phyloP scores from a whole-genome alignment of 108 stramenopile species.

The Mediolabrus comicus region DNA sequence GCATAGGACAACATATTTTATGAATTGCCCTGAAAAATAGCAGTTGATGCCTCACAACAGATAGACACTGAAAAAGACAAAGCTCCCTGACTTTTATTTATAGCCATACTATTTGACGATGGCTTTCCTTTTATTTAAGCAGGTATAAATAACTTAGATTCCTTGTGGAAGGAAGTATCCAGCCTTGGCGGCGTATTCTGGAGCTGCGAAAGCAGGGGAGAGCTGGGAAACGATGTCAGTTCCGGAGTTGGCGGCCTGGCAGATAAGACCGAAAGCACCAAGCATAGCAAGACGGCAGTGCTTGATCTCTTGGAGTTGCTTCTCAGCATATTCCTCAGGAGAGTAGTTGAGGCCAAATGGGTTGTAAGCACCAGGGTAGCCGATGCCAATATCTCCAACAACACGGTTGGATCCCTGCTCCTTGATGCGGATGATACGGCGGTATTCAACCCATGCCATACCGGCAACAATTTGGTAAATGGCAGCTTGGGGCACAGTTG shows the following conservation, averaged over 20 bases:
- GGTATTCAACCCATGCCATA: slow-evolving; percentile 84
- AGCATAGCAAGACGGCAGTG: slow-evolving; percentile 98
- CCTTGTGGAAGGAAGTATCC: slow-evolving; percentile 94
- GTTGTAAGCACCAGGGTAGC: slow-evolving; percentile 86
- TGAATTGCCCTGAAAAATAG: neutral
- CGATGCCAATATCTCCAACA: slow-evolving; percentile 93
- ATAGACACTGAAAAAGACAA: slow-evolving; percentile 10
- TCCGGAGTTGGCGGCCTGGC: slow-evolving; percentile 81
- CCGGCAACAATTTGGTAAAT: slow-evolving; percentile 85
- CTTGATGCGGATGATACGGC: slow-evolving; percentile 83
- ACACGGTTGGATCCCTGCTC: slow-evolving; percentile 70
- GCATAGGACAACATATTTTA: neutral
- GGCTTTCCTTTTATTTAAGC: neutral
- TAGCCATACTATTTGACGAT: slow-evolving; percentile 6
- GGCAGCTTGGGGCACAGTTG: slow-evolving; percentile 78
- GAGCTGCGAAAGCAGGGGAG: slow-evolving; percentile 74
- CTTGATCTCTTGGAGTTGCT: slow-evolving; percentile 96
- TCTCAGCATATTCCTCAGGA: slow-evolving; percentile 92
- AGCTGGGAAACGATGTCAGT: slow-evolving; percentile 81
- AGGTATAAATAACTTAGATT: slow-evolving; percentile 69
- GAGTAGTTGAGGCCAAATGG: slow-evolving; percentile 94
- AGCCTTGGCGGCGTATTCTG: slow-evolving; percentile 80
- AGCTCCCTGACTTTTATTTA: neutral
- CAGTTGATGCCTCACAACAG: slow-evolving; percentile 1
- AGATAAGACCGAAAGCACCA: slow-evolving; percentile 86